Evolutionary conservation across 2,329 filamentous ascomycete species (phyloP).

Genomic region (Penicillium vulpinum): DNA sequence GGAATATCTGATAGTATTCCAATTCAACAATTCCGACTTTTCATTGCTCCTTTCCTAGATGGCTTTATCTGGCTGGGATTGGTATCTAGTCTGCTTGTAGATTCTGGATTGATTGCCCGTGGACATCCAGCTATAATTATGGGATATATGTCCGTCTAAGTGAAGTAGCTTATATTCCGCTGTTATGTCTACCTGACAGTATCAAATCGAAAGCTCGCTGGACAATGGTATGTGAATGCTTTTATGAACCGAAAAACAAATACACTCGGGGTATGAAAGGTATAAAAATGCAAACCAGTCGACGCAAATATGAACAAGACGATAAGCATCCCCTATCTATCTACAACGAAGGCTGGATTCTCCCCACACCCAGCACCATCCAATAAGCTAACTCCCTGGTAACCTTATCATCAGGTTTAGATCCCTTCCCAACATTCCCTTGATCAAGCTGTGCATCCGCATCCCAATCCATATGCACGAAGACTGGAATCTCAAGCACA

Average conservation of each 20-base stretch:
- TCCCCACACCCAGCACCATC: constrained; percentile 86
- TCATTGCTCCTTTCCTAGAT: constrained; percentile 10
- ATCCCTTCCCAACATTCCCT: constrained; percentile 40
- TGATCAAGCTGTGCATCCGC: constrained; percentile 55
- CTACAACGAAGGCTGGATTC: constrained; percentile 54
- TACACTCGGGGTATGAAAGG: constrained; percentile 19
- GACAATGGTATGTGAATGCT: not conserved
- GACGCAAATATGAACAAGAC: not conserved
- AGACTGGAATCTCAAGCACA: constrained; percentile 86
- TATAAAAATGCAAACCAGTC: constrained; percentile 8
- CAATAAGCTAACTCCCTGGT: constrained; percentile 92
- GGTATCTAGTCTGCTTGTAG: not conserved
- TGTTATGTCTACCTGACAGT: too few relatives aligned
- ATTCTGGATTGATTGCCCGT: not conserved
- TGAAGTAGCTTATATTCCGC: not conserved
- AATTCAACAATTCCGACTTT: constrained; percentile 29
- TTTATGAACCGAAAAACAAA: not conserved
- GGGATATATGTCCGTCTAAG: not conserved
- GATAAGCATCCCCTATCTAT: not conserved
- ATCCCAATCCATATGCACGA: constrained; percentile 90
- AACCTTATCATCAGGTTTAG: constrained; percentile 66
- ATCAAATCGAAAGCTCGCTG: not conserved
- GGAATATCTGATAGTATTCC: constrained; percentile 31
- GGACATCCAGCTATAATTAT: not conserved
- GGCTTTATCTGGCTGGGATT: not conserved